A percentile compares a stretch with the other conserved stretches of the same genome.
Evolutionary conservation across 2,329 filamentous ascomycete species (phyloP).

Genomic region (Falciphora oryzae): DNA sequence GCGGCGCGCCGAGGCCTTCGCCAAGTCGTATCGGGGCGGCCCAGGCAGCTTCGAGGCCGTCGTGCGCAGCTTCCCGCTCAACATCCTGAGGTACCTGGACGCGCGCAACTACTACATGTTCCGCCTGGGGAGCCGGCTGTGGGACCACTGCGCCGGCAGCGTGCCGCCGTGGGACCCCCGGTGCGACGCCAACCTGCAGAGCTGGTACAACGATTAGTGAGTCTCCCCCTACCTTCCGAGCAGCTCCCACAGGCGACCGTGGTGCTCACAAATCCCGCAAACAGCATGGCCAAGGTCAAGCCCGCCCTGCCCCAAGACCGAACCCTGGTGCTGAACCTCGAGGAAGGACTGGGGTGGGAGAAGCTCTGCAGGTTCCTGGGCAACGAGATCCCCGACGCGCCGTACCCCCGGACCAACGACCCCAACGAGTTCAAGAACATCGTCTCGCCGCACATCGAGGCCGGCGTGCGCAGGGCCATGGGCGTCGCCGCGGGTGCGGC

Average conservation of each 20-base stretch:
- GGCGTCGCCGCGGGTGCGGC: no score
- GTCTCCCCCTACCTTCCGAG: no score
- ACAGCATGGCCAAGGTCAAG: conserved; percentile 4
- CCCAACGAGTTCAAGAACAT: conserved; percentile 19
- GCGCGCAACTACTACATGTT: background rate
- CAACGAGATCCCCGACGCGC: conserved; percentile 22
- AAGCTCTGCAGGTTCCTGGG: conserved; percentile 28
- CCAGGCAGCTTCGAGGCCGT: no score
- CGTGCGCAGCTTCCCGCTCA: conserved; percentile 20
- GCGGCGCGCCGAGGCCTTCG: conserved; percentile 28
- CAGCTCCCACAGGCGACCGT: no score
- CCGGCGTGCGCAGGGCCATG: no score
- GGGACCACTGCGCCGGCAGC: background rate
- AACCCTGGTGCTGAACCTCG: conserved; percentile 24
- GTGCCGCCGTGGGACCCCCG: background rate
- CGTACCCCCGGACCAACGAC: conserved; percentile 24
- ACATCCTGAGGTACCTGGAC: conserved; percentile 21
- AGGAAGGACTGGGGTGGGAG: conserved; percentile 31
- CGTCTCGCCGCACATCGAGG: no score
- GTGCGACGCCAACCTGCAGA: background rate
- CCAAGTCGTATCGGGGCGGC: conserved; percentile 15
- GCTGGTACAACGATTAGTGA: background rate
- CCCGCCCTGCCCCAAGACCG: conserved; percentile 13
- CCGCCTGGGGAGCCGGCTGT: background rate
- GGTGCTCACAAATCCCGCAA: no score